Evolutionary conservation across 2,329 filamentous ascomycete genomes (phyloP).

Genomic region (Apiospora malaysiana): DNA sequence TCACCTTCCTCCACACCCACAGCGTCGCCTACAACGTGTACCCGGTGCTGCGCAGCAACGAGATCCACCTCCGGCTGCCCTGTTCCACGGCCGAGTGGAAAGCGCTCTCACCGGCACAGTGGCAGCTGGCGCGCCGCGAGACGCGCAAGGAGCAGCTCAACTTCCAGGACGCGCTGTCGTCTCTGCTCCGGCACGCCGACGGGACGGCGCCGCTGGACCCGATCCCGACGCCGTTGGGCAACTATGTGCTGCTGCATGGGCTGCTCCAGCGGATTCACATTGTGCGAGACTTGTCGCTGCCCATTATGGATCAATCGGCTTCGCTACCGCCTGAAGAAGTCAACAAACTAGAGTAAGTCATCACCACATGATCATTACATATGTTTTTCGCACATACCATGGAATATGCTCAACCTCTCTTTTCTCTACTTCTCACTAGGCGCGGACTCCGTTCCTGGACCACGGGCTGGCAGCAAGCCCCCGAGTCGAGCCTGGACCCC

Average conservation of each 20-base stretch:
- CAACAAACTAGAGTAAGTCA: slow-evolving; percentile 43
- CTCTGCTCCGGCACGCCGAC: slow-evolving; percentile 39
- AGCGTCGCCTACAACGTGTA: slow-evolving; percentile 47
- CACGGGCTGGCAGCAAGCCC: slow-evolving; percentile 45
- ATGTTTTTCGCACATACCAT: too few relatives aligned
- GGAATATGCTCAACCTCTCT: too few relatives aligned
- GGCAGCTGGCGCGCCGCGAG: slow-evolving; percentile 37
- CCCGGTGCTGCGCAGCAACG: slow-evolving; percentile 44
- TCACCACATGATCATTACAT: background rate
- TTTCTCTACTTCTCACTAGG: slow-evolving; percentile 27
- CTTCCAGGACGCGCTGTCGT: slow-evolving; percentile 44
- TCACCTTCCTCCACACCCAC: slow-evolving; percentile 46
- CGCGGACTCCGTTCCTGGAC: slow-evolving; percentile 45
- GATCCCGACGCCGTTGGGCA: slow-evolving; percentile 44
- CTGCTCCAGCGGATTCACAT: slow-evolving; percentile 46
- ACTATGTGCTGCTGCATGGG: slow-evolving; percentile 45
- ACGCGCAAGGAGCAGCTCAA: slow-evolving; percentile 41
- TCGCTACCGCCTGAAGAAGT: slow-evolving; percentile 43
- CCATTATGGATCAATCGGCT: slow-evolving; percentile 40
- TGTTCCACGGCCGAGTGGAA: slow-evolving; percentile 46
- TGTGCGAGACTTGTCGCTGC: slow-evolving; percentile 44
- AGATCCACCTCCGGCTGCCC: slow-evolving; percentile 42
- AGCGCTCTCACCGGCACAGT: slow-evolving; percentile 37
- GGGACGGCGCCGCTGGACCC: slow-evolving; percentile 39
- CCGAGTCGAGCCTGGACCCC: slow-evolving; percentile 46